Base-by-base conservation (phyloP, 2,329 filamentous ascomycete species). In the Hymenoscyphus albidus region DNA sequence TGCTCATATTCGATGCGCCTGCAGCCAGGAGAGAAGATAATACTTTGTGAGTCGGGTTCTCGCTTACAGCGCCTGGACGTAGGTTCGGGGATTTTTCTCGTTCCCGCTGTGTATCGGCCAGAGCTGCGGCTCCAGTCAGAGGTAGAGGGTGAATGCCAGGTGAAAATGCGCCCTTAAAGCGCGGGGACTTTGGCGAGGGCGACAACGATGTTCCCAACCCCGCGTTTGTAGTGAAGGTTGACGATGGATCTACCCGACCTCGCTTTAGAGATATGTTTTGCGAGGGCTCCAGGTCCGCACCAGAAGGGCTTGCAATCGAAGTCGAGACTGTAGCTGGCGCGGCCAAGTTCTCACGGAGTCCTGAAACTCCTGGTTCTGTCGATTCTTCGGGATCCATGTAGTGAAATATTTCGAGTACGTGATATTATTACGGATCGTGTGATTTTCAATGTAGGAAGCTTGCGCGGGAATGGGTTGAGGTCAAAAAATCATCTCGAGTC, bases 21-120 rank as follows among this genome's bases (percentile, higher is more conserved):
- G 81, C 81, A 42, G 83, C 82, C 77, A 86, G 80, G 58, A 87
- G 77, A 22, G 83, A 82, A 27, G 80, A 78, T 38, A 87, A 76
- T 39, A 80, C 82, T 65, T 78, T 80, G 62, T 84, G 83, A n/a
- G 79, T 78, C 22, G 83, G 81, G 62, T 85, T 84, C 51, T 85
- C 82, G 72, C 79, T 85, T 59, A 78, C 80, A 42, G 78, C 79
- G 60, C 64, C 58, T 31, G 63, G 59, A 42, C 79, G 78, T 60
- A 76, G 74, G 62, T 74, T 76, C 55, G 78, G 76, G 44, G 79
- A 31, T 31, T 16, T 79, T 71, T 83, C 80, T 65, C 79, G 78
- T 68, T 78, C 79, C 58, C 79, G 79, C 67, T 79, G 79, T 72
- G 84, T 80, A 72, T 86, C 83, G 68, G 83, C 82, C 44, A 84